Evolutionary conservation across 345 rosid genomes (phyloP), one percentile per base, ranked within the genome.

Genomic region (Dovyalis caffra): DNA sequence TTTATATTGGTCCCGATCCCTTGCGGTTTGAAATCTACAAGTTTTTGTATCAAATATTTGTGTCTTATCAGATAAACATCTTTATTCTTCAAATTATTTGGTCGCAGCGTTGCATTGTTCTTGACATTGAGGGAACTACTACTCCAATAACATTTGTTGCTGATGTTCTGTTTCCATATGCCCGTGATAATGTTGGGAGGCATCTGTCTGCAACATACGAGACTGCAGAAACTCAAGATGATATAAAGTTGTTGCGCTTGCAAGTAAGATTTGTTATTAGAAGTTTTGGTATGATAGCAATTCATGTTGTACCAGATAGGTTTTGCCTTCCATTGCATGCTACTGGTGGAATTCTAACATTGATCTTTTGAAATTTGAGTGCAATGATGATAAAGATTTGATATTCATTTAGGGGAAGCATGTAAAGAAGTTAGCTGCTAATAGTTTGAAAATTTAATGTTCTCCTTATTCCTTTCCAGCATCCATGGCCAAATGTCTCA

Each of bases 81-180:
- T 71, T 56, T 66, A 69, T 40, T 56, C 38, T 80, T 71, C 38
- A 71, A 64, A 34, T 69, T 65, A 18, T 82, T 78, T 78, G 83
- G 72, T 80, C 77, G 84, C 92, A 93, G 99, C 81, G 77, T 66
- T 95, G 86, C 83, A 75, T 95, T 83, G 90, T 95, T 79, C 98
- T 95, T 53, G 99, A 93, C 84, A 93, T 93, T 43, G 99, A 93
- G 86, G 99, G 99, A 78, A 95, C 97, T 75, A 93, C 99, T 2
- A 92, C 98, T 16, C 98, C 98, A 53, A 96, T 96, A 83, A 86
- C 97, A 34, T 96, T 92, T 77, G 99, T 93, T 78, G 80, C 88
- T 7, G 98, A 96, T 71, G 89, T 96, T 70, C 95, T 93, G 72
- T 93, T 90, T 85, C 98, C 98, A 2, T 96, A 90, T 87, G 97